phyloP scores from a whole-genome alignment of 805 yeast species.

The Candida mattraensis region DNA sequence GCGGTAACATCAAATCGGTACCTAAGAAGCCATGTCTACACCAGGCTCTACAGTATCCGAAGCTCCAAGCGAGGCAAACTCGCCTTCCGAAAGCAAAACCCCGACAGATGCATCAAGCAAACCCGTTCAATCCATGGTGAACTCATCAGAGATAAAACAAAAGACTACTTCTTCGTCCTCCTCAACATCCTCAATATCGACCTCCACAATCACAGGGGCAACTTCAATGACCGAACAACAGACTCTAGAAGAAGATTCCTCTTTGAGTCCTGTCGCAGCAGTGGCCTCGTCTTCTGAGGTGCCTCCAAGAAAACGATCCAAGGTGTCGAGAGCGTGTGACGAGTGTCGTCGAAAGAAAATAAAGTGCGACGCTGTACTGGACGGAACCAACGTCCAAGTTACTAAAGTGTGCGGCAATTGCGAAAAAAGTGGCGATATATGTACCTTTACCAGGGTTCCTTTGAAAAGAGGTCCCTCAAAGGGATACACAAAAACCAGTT shows the following conservation, averaged over 20 bases:
- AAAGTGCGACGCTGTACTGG: conserved; percentile 63
- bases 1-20: too few relatives aligned
- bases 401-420: conserved; percentile 62
- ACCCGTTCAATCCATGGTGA: too few relatives aligned
- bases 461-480: conserved; percentile 79
- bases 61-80: too few relatives aligned
- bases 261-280: conserved; percentile 1
- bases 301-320: conserved; percentile 56
- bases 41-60: too few relatives aligned
- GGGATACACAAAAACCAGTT: conserved; percentile 50
- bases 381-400: conserved; percentile 44
- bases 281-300: conserved; percentile 6
- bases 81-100: too few relatives aligned
- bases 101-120: too few relatives aligned
- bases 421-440: conserved; percentile 54
- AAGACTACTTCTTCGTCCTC: conserved; percentile 3
- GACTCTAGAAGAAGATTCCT: too few relatives aligned
- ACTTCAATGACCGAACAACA: conserved; percentile 1
- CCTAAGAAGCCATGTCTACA: too few relatives aligned
- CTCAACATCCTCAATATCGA: conserved; percentile 9
- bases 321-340: conserved; percentile 81
- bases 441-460: conserved; percentile 71
- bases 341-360: conserved; percentile 74
- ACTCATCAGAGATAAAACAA: neutral
- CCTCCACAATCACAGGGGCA: conserved; percentile 2